phyloP scores from a whole-genome alignment of 345 rosid genomes.

The Barbarea vulgaris region DNA sequence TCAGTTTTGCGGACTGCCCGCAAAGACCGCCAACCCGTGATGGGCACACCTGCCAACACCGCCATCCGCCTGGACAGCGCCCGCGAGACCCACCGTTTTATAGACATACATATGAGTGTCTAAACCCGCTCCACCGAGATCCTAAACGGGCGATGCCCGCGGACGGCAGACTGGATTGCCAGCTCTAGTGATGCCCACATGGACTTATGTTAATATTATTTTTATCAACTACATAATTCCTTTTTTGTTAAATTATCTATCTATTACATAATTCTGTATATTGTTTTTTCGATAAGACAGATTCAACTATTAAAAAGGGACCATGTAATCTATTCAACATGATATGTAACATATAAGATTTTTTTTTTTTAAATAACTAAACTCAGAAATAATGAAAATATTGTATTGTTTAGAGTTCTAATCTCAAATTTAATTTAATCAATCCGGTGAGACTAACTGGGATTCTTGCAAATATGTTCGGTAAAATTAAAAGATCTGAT shows the following conservation, averaged over 20 bases:
- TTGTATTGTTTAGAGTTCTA: neutral
- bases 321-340: neutral
- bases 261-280: neutral
- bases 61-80: too few species aligned
- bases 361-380: too few species aligned
- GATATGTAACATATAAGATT: neutral
- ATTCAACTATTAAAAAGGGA: neutral
- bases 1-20: too few species aligned
- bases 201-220: constrained; percentile 3
- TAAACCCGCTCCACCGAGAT: too few species aligned
- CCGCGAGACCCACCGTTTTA: too few species aligned
- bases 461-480: neutral
- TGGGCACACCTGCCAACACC: too few species aligned
- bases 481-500: neutral
- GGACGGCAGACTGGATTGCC: too few species aligned
- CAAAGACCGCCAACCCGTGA: too few species aligned
- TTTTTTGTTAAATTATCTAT: neutral
- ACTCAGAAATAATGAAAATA: neutral
- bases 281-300: neutral
- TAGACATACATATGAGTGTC: too few species aligned
- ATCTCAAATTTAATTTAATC: neutral
- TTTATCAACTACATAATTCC: neutral
- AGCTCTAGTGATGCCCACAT: neutral
- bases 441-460: neutral
- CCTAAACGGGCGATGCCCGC: too few species aligned